phyloP scores from a whole-genome alignment of 2,329 filamentous ascomycete genomes.

The Phyllosticta citriasiana region DNA sequence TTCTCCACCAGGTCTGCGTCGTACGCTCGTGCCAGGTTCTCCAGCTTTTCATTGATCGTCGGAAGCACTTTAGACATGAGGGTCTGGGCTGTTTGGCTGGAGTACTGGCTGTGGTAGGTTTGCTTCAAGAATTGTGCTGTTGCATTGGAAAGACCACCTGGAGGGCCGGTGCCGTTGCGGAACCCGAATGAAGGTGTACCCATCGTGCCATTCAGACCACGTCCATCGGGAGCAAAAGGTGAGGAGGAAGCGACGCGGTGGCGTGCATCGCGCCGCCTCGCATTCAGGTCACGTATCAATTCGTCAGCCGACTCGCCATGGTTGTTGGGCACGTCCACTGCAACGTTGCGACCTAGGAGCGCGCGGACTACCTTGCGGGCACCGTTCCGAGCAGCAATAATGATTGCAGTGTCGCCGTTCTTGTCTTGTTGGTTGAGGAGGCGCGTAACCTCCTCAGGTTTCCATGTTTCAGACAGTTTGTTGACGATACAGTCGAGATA shows the following conservation, averaged over 20 bases:
- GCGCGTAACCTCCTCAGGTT: slow-evolving; percentile 64
- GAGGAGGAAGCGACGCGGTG: slow-evolving; percentile 67
- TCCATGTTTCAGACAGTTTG: slow-evolving; percentile 68
- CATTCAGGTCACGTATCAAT: slow-evolving; percentile 66
- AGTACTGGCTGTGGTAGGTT: slow-evolving; percentile 20
- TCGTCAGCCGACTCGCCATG: slow-evolving; percentile 78
- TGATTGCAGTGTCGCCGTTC: slow-evolving; percentile 83
- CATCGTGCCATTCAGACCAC: slow-evolving; percentile 19
- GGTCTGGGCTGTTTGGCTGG: slow-evolving; percentile 42
- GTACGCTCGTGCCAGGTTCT: slow-evolving; percentile 42
- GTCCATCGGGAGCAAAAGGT: slow-evolving; percentile 33
- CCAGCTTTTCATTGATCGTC: slow-evolving; percentile 39
- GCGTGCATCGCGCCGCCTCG: slow-evolving; percentile 47
- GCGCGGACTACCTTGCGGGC: slow-evolving; percentile 64
- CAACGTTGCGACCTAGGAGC: slow-evolving; percentile 67
- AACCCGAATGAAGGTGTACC: slow-evolving; percentile 7
- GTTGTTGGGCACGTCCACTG: slow-evolving; percentile 71
- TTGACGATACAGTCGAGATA: slow-evolving; percentile 89
- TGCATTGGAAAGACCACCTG: background rate
- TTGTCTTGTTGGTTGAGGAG: slow-evolving; percentile 75
- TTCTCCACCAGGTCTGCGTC: slow-evolving; percentile 69
- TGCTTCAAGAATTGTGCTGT: background rate
- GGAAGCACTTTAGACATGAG: slow-evolving; percentile 54
- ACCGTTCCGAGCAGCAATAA: slow-evolving; percentile 75
- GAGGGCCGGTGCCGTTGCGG: background rate